Evolutionary conservation across 2,329 filamentous ascomycete genomes (phyloP).

Genomic region (Diaporthe amygdali): DNA sequence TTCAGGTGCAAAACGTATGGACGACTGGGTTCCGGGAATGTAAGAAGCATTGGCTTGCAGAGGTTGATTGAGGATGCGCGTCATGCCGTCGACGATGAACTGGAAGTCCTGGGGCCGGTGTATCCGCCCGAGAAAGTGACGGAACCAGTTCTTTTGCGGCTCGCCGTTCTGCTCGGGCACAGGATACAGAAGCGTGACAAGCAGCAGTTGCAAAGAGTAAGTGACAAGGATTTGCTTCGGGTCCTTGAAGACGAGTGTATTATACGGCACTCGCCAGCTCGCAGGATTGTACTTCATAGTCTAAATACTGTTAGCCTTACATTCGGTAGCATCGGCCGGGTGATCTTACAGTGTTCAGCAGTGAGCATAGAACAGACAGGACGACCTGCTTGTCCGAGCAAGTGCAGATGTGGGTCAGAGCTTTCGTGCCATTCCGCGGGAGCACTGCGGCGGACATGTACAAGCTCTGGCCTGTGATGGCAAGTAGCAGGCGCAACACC

Average conservation of each 20-base stretch:
- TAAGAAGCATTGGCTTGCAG: slow-evolving; percentile 89
- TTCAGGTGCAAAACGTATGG: slow-evolving; percentile 87
- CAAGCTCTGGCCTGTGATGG: slow-evolving; percentile 88
- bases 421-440: slow-evolving; percentile 80
- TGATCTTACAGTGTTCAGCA: slow-evolving; percentile 80
- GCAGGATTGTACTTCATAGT: slow-evolving; percentile 96
- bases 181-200: slow-evolving; percentile 84
- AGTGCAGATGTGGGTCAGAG: slow-evolving; percentile 88
- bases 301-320: slow-evolving; percentile 46
- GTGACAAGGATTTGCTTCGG: slow-evolving; percentile 89
- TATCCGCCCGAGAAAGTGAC: slow-evolving; percentile 87
- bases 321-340: not conserved
- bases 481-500: slow-evolving; percentile 83
- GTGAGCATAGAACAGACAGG: slow-evolving; percentile 86
- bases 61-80: slow-evolving; percentile 87
- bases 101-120: slow-evolving; percentile 97
- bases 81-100: slow-evolving; percentile 95
- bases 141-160: slow-evolving; percentile 87
- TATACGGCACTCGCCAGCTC: slow-evolving; percentile 92
- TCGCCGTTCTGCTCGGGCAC: slow-evolving; percentile 77
- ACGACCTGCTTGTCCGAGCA: slow-evolving; percentile 91
- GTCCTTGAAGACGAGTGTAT: slow-evolving; percentile 90
- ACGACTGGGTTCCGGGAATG: slow-evolving; percentile 81
- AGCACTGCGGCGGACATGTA: slow-evolving; percentile 83
- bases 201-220: slow-evolving; percentile 88